These are phyloP conservation scores for Fusarium marasasianum DNA, from an alignment of 2,329 filamentous ascomycete species.

Conservation along the genomic window DNA sequence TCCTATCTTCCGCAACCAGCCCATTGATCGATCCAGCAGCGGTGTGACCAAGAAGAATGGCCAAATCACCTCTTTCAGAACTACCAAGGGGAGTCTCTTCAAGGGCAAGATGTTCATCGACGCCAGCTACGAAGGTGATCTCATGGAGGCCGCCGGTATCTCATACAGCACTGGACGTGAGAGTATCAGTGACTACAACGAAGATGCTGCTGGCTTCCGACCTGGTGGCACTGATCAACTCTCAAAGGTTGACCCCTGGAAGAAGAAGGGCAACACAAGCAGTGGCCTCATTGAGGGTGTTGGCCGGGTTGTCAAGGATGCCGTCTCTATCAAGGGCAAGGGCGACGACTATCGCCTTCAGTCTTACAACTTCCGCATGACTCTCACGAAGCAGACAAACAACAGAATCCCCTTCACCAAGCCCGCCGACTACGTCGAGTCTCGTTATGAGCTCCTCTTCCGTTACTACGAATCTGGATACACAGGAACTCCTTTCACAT, in stretches of 20 bases:
- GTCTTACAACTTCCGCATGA: conserved; percentile 33
- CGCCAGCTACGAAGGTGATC: conserved; percentile 34
- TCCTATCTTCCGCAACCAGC: conserved; percentile 24
- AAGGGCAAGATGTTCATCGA: conserved; percentile 35
- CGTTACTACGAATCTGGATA: conserved; percentile 32
- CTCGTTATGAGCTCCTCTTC: conserved; percentile 27
- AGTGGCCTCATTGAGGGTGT: conserved; percentile 26
- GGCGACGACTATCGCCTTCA: conserved; percentile 26
- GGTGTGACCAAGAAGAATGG: conserved; percentile 26
- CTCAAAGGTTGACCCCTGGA: conserved; percentile 22
- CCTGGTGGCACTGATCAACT: conserved; percentile 3
- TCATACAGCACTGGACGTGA: conserved; percentile 30
- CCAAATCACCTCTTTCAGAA: conserved; percentile 26
- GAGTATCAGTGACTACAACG: conserved; percentile 12
- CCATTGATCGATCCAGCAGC: conserved; percentile 16
- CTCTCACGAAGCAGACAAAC: conserved; percentile 9
- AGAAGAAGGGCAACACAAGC: conserved; percentile 5
- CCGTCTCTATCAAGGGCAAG: neutral
- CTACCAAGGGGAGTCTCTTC: conserved; percentile 11
- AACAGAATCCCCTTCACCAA: conserved; percentile 27
- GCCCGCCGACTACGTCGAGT: conserved; percentile 27
- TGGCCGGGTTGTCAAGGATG: conserved; percentile 16
- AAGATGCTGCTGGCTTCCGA: conserved; percentile 23
- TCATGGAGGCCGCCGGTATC: conserved; percentile 32
- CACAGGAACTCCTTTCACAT: conserved; percentile 22